A percentile compares a stretch with the other conserved stretches of the same genome.
phyloP scores from a whole-genome alignment of 345 rosid genomes.

The Pugionium cornutum region DNA sequence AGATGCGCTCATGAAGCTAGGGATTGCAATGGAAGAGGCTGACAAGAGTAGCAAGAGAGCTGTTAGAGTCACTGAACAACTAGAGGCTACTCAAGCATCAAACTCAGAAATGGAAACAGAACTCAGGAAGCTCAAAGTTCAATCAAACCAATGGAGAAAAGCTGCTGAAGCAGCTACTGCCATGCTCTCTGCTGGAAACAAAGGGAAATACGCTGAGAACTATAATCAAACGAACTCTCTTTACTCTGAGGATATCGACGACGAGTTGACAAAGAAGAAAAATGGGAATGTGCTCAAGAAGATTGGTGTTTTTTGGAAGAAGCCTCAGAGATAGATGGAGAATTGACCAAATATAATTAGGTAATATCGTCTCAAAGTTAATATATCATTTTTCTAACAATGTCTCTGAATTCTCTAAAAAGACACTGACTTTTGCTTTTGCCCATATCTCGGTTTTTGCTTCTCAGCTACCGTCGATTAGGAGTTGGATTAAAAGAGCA shows the following conservation, averaged over 20 bases:
- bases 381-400: neutral
- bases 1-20: conserved; percentile 70
- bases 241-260: conserved; percentile 67
- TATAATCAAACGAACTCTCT: conserved; percentile 52
- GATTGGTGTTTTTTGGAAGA: conserved; percentile 96
- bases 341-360: conserved; percentile 25
- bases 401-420: neutral
- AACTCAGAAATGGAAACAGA: conserved; percentile 73
- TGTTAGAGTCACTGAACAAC: conserved; percentile 66
- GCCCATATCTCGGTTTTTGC: too few relatives aligned
- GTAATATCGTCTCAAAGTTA: conserved; percentile 9
- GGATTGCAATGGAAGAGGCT: conserved; percentile 72
- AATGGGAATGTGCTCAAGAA: conserved; percentile 94
- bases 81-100: conserved; percentile 74
- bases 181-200: conserved; percentile 80
- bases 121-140: conserved; percentile 87
- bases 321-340: conserved; percentile 64
- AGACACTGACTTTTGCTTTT: too few relatives aligned
- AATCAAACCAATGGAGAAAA: conserved; percentile 98
- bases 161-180: conserved; percentile 97
- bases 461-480: too few relatives aligned
- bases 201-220: conserved; percentile 67
- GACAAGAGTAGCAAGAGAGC: conserved; percentile 74
- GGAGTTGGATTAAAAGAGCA: conserved; percentile 1
- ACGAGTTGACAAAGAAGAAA: conserved; percentile 83